Conservation (phyloP, 805 yeast species). For the Hanseniaspora singularis region DNA sequence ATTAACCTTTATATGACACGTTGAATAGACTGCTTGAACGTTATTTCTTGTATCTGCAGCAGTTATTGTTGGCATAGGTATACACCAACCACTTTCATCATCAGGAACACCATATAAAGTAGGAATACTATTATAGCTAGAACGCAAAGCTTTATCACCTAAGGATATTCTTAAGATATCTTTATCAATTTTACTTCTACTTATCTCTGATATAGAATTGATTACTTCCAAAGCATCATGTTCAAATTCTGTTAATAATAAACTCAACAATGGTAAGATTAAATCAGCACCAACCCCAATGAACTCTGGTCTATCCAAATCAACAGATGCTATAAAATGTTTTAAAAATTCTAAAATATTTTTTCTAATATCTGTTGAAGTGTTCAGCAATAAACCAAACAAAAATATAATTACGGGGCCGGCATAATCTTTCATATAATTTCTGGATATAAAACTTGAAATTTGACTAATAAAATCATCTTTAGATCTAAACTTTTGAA, state of each 20-base stretch:
- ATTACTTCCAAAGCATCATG: constrained; percentile 80
- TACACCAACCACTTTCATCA: constrained; percentile 91
- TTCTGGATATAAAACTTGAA: constrained; percentile 51
- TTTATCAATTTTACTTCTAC: constrained; percentile 82
- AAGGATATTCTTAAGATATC: constrained; percentile 85
- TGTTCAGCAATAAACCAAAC: constrained; percentile 69
- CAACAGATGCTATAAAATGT: constrained; percentile 62
- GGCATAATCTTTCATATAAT: constrained; percentile 62
- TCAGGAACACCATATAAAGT: constrained; percentile 85
- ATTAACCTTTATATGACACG: constrained; percentile 41
- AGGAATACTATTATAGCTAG: constrained; percentile 73
- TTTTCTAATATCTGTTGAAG: constrained; percentile 60
- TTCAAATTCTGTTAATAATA: constrained; percentile 72
- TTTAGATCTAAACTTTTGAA: constrained; percentile 74
- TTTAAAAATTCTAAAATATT: constrained; percentile 71
- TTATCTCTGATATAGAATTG: constrained; percentile 72
- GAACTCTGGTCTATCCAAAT: constrained; percentile 65
- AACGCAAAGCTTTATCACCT: constrained; percentile 66
- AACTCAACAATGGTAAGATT: constrained; percentile 75
- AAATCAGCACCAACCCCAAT: constrained; percentile 89
- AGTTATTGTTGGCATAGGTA: constrained; percentile 87
- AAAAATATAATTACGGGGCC: constrained; percentile 65
- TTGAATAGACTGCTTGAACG: constrained; percentile 87
- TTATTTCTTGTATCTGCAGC: constrained; percentile 83
- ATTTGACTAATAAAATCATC: constrained; percentile 79